Evolutionary conservation across 2,329 filamentous ascomycete species (phyloP).

Genomic region (Penicillium capsulatum): DNA sequence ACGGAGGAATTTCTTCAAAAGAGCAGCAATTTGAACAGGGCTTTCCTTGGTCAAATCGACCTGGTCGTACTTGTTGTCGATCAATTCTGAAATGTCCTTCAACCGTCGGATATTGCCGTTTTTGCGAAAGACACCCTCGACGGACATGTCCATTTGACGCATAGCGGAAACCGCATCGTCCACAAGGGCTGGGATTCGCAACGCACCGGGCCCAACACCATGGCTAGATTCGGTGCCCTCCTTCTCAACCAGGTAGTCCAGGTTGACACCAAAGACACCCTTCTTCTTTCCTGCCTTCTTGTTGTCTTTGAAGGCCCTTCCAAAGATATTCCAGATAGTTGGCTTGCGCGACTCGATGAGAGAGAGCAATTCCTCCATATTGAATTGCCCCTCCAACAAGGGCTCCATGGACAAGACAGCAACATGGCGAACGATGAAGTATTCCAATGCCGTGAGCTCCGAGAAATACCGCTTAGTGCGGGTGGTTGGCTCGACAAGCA

Average conservation of each 20-base stretch:
- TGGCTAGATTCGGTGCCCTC: conserved; percentile 98
- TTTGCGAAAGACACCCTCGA: conserved; percentile 97
- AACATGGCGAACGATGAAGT: conserved; percentile 94
- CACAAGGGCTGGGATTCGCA: conserved; percentile 89
- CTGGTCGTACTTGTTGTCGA: conserved; percentile 80
- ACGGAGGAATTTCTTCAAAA: conserved; percentile 91
- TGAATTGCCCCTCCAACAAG: conserved; percentile 82
- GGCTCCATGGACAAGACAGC: conserved; percentile 94
- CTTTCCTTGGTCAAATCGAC: conserved; percentile 84
- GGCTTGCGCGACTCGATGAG: conserved; percentile 91
- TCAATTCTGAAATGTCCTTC: conserved; percentile 76
- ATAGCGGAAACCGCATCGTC: conserved; percentile 92
- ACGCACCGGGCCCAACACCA: conserved; percentile 83
- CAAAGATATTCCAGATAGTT: conserved; percentile 97
- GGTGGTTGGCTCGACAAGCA: conserved; percentile 52
- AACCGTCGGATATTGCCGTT: conserved; percentile 97
- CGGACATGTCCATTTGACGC: conserved; percentile 98
- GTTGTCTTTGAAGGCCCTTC: conserved; percentile 82
- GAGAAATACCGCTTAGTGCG: conserved; percentile 83
- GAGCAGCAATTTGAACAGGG: conserved; percentile 86
- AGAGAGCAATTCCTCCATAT: conserved; percentile 84
- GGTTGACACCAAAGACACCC: conserved; percentile 83
- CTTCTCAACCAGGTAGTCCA: conserved; percentile 85
- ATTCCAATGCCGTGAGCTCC: conserved; percentile 88
- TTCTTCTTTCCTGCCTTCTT: conserved; percentile 77